These are phyloP conservation scores for Aspergillus baeticus DNA, from an alignment of 495 filamentous ascomycete species.

Conservation along the genomic window DNA sequence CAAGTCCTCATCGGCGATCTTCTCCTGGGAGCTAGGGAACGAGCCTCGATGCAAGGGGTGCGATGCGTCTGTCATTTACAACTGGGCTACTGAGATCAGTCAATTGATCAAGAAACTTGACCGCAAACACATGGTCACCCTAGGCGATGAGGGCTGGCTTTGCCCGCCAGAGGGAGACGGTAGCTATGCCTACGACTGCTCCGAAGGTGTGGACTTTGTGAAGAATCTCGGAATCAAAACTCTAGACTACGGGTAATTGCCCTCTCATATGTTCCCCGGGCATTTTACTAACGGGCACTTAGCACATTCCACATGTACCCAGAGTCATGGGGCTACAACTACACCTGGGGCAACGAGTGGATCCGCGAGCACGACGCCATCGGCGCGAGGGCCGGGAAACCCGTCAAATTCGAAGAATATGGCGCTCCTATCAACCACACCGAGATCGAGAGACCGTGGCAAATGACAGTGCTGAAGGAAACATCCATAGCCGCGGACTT, in stretches of 20 bases:
- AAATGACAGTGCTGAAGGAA: constrained; percentile 2
- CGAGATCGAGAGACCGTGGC: constrained; percentile 8
- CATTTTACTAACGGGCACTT: background rate
- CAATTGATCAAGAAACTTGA: constrained; percentile 66
- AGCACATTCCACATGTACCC: constrained; percentile 10
- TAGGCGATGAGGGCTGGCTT: constrained; percentile 50
- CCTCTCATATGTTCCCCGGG: too few species aligned
- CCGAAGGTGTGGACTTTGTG: constrained; percentile 63
- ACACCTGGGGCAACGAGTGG: constrained; percentile 55
- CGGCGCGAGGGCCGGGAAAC: constrained; percentile 57
- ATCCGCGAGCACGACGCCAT: constrained; percentile 57
- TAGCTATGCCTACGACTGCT: constrained; percentile 55
- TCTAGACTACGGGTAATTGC: constrained; percentile 62
- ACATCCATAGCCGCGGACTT: constrained; percentile 5
- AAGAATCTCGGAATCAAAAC: constrained; percentile 54
- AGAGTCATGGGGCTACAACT: constrained; percentile 3
- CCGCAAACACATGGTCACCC: constrained; percentile 62
- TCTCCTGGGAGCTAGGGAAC: constrained; percentile 72
- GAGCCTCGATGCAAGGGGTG: constrained; percentile 69
- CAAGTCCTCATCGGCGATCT: constrained; percentile 53
- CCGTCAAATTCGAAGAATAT: constrained; percentile 69
- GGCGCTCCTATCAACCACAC: constrained; percentile 28
- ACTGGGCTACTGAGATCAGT: constrained; percentile 60
- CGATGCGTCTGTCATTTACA: constrained; percentile 52
- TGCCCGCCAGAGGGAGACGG: background rate